Conservation (phyloP, 345 rosid species). For the Dimocarpus longan region DNA sequence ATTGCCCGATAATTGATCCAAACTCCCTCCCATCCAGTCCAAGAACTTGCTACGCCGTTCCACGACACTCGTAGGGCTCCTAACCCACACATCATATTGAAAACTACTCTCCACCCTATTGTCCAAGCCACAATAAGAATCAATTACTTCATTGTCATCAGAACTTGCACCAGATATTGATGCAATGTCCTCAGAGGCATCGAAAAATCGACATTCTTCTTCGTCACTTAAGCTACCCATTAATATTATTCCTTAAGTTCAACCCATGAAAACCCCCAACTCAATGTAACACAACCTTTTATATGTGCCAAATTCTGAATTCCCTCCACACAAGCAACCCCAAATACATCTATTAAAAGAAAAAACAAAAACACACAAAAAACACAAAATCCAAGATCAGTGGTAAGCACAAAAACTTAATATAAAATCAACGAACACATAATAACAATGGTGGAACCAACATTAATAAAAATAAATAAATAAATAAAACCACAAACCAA, state of each 20-base stretch:
- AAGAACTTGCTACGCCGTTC: slow-evolving; percentile 64
- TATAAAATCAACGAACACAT: slow-evolving; percentile 20
- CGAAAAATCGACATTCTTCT: slow-evolving; percentile 65
- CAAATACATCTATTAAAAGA: slow-evolving; percentile 30
- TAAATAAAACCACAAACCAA: slow-evolving; percentile 44
- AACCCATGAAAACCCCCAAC: slow-evolving; percentile 68
- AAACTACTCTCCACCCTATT: slow-evolving; percentile 29
- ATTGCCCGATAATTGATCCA: slow-evolving; percentile 25
- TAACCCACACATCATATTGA: slow-evolving; percentile 64
- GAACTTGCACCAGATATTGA: slow-evolving; percentile 35
- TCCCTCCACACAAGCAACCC: slow-evolving; percentile 64
- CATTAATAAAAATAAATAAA: slow-evolving; percentile 5
- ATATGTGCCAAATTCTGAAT: slow-evolving; percentile 43
- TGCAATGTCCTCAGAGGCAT: slow-evolving; percentile 65
- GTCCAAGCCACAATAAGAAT: slow-evolving; percentile 22
- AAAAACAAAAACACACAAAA: slow-evolving; percentile 15
- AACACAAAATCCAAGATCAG: slow-evolving; percentile 61
- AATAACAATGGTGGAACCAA: slow-evolving; percentile 20
- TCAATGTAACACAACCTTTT: slow-evolving; percentile 39
- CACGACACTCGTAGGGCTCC: slow-evolving; percentile 55
- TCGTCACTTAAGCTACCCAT: slow-evolving; percentile 71
- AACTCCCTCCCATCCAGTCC: slow-evolving; percentile 57
- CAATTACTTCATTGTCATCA: slow-evolving; percentile 32
- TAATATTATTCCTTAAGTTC: slow-evolving; percentile 37
- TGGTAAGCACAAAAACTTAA: slow-evolving; percentile 32